These are phyloP conservation scores for Aphanomyces euteiches DNA, from an alignment of 352 stramenopile species.

Conservation along the genomic window DNA sequence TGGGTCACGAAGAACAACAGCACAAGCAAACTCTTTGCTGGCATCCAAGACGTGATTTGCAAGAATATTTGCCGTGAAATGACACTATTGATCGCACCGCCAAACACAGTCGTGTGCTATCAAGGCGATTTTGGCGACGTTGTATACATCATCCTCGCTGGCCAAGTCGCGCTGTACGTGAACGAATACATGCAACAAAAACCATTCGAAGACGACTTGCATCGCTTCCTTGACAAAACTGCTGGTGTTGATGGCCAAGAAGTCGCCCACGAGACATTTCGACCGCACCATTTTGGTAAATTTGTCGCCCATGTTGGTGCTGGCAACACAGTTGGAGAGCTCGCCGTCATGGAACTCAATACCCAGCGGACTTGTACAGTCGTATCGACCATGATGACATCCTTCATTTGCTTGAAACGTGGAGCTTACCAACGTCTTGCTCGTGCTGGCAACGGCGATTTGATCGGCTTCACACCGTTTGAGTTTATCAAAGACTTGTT, in stretches of 20 bases:
- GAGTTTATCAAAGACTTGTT: constrained; percentile 79
- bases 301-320: constrained; percentile 78
- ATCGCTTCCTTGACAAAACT: constrained; percentile 30
- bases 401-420: constrained; percentile 83
- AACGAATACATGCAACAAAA: constrained; percentile 50
- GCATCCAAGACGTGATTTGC: constrained; percentile 81
- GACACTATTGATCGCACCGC: constrained; percentile 64
- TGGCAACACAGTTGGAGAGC: constrained; percentile 71
- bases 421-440: constrained; percentile 78
- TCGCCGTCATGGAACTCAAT: constrained; percentile 77
- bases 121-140: constrained; percentile 81
- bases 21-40: constrained; percentile 78
- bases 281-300: constrained; percentile 47
- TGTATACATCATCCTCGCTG: constrained; percentile 74
- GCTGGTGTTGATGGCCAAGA: background rate
- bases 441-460: constrained; percentile 72
- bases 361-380: constrained; percentile 69
- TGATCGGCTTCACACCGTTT: constrained; percentile 76
- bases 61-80: constrained; percentile 87
- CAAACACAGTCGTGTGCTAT: constrained; percentile 65
- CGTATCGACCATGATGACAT: constrained; percentile 59
- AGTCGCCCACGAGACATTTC: no score
- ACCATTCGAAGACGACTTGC: constrained; percentile 22
- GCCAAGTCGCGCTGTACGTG: constrained; percentile 72
- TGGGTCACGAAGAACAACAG: constrained; percentile 78